Conservation (phyloP, 2,329 filamentous ascomycete species). For the Venturia pyrina region DNA sequence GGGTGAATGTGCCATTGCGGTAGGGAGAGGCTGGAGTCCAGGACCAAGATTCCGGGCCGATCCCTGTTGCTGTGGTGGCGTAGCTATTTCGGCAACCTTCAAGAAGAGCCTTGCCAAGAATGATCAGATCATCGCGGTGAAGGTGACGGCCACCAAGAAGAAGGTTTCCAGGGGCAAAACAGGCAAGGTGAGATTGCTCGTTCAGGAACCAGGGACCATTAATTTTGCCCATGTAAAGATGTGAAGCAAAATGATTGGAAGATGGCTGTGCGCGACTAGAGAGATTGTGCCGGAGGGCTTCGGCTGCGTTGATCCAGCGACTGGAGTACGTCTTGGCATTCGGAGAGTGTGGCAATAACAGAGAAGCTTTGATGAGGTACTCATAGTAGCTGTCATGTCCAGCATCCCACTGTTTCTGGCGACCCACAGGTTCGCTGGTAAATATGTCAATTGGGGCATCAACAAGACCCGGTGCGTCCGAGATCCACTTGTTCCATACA, state of each 20-base stretch:
- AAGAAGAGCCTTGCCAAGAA: conserved; percentile 29
- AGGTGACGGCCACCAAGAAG: conserved; percentile 29
- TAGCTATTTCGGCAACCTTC: conserved; percentile 31
- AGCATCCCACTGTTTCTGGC: conserved; percentile 32
- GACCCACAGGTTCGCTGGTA: conserved; percentile 29
- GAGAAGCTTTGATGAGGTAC: conserved; percentile 30
- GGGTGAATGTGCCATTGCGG: conserved; percentile 22
- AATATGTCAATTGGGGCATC: conserved; percentile 34
- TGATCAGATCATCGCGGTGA: conserved; percentile 22
- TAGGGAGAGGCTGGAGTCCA: conserved; percentile 29
- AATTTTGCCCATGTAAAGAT: conserved; percentile 29
- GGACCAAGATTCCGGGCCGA: conserved; percentile 29
- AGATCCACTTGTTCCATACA: conserved; percentile 33
- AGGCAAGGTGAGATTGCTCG: conserved; percentile 29
- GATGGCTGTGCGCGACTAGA: conserved; percentile 27
- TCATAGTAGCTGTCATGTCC: conserved; percentile 36
- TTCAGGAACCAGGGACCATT: conserved; percentile 25
- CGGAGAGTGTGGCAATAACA: conserved; percentile 27
- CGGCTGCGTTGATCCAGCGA: conserved; percentile 25
- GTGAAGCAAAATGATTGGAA: conserved; percentile 24
- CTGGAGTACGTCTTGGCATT: conserved; percentile 24
- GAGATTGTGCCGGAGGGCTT: conserved; percentile 27
- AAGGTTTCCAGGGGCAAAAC: conserved; percentile 29
- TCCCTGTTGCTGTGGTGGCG: conserved; percentile 26
- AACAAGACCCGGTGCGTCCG: conserved; percentile 31